Percentiles rank a stretch among this genome's conserved stretches.
phyloP scores from a whole-genome alignment of 192 early-diverging fungal species.

The Phycomyces nitens region DNA sequence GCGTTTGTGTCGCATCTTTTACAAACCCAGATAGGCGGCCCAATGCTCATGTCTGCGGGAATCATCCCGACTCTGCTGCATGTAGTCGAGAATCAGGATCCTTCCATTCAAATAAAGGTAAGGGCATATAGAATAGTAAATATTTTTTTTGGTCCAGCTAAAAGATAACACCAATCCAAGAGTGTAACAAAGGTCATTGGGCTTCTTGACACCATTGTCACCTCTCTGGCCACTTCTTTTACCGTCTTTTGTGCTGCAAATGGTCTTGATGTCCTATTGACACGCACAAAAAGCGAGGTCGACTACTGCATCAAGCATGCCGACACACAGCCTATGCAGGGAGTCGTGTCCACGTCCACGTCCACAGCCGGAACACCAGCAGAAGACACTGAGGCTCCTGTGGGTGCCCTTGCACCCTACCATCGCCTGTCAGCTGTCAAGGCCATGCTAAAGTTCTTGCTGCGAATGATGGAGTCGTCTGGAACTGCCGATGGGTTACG shows the following conservation, averaged over 20 bases:
- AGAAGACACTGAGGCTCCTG: not conserved
- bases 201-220: slow-evolving; percentile 82
- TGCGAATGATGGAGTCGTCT: slow-evolving; percentile 93
- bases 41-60: slow-evolving; percentile 88
- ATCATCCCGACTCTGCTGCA: slow-evolving; percentile 78
- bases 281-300: slow-evolving; percentile 73
- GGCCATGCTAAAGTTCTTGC: slow-evolving; percentile 85
- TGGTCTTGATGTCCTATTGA: slow-evolving; percentile 75
- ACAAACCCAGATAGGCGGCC: slow-evolving; percentile 77
- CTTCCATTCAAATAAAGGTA: slow-evolving; percentile 57
- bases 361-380: not conserved
- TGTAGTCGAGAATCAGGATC: slow-evolving; percentile 62
- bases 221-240: slow-evolving; percentile 72
- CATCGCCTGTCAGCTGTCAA: slow-evolving; percentile 77
- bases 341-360: slow-evolving; percentile 29
- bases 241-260: slow-evolving; percentile 76
- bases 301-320: slow-evolving; percentile 34
- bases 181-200: slow-evolving; percentile 68
- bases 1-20: slow-evolving; percentile 73
- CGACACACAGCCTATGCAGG: slow-evolving; percentile 34
- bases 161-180: slow-evolving; percentile 25
- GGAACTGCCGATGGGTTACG: slow-evolving; percentile 87
- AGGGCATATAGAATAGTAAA: too few relatives aligned
- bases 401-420: slow-evolving; percentile 45
- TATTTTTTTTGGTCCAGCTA: too few relatives aligned